These are phyloP conservation scores for Phytophthora sp. DNA, from an alignment of 352 stramenopile species.

Conservation along the genomic window DNA sequence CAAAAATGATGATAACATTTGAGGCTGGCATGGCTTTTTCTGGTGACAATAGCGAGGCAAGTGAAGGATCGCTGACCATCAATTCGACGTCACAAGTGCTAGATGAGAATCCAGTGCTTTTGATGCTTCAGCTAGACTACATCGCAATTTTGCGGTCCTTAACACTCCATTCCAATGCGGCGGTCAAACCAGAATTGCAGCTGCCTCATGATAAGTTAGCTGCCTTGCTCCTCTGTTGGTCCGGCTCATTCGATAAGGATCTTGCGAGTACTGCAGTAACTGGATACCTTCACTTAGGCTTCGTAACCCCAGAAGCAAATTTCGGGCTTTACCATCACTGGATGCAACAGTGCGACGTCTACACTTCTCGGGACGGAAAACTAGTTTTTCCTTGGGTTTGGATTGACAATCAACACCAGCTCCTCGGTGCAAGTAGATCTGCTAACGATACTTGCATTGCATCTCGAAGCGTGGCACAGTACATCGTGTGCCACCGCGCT, in stretches of 20 bases:
- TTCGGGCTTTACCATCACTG: conserved; percentile 39
- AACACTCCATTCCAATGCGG: conserved; percentile 20
- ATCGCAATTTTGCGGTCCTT: conserved; percentile 42
- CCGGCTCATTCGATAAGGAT: conserved; percentile 40
- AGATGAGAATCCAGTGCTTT: conserved; percentile 31
- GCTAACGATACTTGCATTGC: conserved; percentile 2
- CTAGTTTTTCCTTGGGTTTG: conserved; percentile 51
- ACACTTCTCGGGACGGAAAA: conserved; percentile 30
- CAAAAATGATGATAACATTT: conserved; percentile 28
- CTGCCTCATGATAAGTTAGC: conserved; percentile 32
- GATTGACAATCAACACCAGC: conserved; percentile 41
- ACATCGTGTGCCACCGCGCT: conserved; percentile 31
- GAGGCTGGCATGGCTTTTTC: conserved; percentile 8
- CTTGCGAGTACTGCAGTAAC: conserved; percentile 35
- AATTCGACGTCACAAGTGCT: conserved; percentile 1
- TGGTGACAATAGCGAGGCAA: conserved; percentile 8
- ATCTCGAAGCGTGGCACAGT: conserved; percentile 29
- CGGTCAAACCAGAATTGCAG: conserved; percentile 9
- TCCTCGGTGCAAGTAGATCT: not conserved
- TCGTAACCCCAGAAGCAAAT: conserved; percentile 25
- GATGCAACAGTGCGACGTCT: conserved; percentile 55
- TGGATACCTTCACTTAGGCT: conserved; percentile 31
- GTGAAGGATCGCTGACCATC: conserved; percentile 9
- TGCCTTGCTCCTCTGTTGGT: conserved; percentile 45
- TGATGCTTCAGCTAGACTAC: conserved; percentile 79